A percentile compares a stretch with the other conserved stretches of the same genome.
Evolutionary conservation across 345 rosid genomes (phyloP).

Genomic region (Cochlearia excelsa): DNA sequence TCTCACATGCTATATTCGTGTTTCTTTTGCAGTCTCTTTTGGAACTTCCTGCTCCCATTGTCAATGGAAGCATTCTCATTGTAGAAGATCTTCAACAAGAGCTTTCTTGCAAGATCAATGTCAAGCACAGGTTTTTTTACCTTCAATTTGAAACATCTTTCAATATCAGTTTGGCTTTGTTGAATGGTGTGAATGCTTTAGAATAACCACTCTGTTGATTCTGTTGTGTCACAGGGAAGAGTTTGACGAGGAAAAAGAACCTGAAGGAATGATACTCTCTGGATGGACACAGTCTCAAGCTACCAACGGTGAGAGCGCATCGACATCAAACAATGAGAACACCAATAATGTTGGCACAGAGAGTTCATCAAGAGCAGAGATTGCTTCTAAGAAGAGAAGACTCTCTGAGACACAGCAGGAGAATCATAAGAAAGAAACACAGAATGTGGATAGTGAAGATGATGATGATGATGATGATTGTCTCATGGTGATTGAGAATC

Average conservation of each 20-base stretch:
- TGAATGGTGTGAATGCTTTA: conserved; percentile 6
- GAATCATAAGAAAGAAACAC: conserved; percentile 33
- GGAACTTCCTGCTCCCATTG: conserved; percentile 76
- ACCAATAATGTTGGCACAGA: conserved; percentile 29
- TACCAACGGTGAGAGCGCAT: conserved; percentile 48
- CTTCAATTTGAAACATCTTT: conserved; percentile 1
- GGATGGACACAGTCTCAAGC: conserved; percentile 79
- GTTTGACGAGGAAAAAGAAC: conserved; percentile 93
- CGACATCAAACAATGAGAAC: conserved; percentile 48
- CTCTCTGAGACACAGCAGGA: conserved; percentile 28
- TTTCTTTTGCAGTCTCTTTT: conserved; percentile 52
- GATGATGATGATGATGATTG: conserved; percentile 51
- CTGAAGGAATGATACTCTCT: conserved; percentile 88
- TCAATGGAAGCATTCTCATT: conserved; percentile 62
- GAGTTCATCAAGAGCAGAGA: conserved; percentile 38
- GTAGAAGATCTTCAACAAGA: conserved; percentile 95
- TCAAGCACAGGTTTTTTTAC: conserved; percentile 73
- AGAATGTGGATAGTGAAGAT: conserved; percentile 45
- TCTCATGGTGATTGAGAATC: conserved; percentile 51
- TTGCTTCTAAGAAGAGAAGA: conserved; percentile 59
- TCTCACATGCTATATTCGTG: conserved; percentile 10
- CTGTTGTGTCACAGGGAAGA: conserved; percentile 55
- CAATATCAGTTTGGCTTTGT: conserved; percentile 5
- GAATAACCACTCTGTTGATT: conserved; percentile 1
- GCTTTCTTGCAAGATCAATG: conserved; percentile 71